These are phyloP conservation scores for Aspergillus jensenii DNA, from an alignment of 2,329 filamentous ascomycete genomes.

Conservation along the genomic window DNA sequence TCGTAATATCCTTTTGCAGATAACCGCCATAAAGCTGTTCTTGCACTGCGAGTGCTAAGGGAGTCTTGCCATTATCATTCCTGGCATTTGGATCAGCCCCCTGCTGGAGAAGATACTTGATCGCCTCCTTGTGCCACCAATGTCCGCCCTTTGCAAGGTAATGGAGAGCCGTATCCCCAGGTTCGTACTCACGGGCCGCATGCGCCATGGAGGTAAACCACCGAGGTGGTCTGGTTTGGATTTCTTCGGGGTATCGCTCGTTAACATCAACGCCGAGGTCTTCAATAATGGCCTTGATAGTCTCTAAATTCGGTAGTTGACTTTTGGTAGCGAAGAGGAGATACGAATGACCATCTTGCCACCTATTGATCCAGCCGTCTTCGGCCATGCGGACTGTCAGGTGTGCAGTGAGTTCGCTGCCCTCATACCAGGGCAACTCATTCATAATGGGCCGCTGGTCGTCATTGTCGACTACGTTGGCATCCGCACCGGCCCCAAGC, in stretches of 20 bases:
- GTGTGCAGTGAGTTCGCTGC: conserved; percentile 12
- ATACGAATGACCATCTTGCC: conserved; percentile 4
- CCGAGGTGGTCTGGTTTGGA: conserved; percentile 3
- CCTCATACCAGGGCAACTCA: conserved; percentile 4
- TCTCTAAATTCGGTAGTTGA: conserved; percentile 17
- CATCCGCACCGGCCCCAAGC: conserved; percentile 17
- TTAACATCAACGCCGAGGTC: conserved; percentile 19
- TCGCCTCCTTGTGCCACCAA: conserved; percentile 21
- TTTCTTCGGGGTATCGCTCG: conserved; percentile 3
- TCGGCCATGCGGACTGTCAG: conserved; percentile 8
- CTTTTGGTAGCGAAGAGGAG: conserved; percentile 17
- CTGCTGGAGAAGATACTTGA: conserved; percentile 14
- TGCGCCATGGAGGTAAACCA: conserved; percentile 2
- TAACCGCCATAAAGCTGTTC: conserved; percentile 10
- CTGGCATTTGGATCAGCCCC: conserved; percentile 19
- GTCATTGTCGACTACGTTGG: neutral
- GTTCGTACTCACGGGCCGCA: conserved; percentile 6
- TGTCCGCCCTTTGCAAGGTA: conserved; percentile 19
- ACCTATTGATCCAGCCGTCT: conserved; percentile 18
- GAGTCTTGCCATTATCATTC: conserved; percentile 14
- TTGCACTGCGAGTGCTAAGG: conserved; percentile 4
- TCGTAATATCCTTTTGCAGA: conserved; percentile 14
- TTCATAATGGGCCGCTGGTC: neutral
- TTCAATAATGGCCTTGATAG: conserved; percentile 19
- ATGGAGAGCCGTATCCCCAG: conserved; percentile 19